Evolutionary conservation across 1,284 basidiomycete species (phyloP).

Genomic region (Leucoagaricus sp.): DNA sequence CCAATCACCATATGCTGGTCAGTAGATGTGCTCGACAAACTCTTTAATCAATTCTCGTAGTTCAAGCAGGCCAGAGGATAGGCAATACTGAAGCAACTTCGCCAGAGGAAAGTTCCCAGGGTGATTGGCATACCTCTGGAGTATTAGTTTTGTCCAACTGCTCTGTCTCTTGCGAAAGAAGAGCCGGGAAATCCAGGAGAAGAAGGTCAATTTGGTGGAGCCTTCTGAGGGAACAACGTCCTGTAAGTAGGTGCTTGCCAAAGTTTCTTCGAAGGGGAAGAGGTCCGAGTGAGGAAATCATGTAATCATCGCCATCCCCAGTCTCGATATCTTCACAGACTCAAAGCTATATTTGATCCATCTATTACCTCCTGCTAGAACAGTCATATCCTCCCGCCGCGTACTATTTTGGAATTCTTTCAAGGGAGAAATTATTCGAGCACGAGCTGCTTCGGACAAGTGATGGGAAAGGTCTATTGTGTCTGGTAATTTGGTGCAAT

Average conservation of each 20-base stretch:
- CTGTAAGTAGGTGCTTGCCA: slow-evolving; percentile 43
- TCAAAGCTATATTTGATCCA: no score
- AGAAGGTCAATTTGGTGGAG: slow-evolving; percentile 29
- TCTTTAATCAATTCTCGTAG: slow-evolving; percentile 56
- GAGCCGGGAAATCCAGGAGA: slow-evolving; percentile 70
- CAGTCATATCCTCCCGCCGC: slow-evolving; percentile 50
- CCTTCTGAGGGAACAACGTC: slow-evolving; percentile 33
- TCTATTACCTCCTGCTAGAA: slow-evolving; percentile 57
- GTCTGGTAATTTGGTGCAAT: slow-evolving; percentile 37
- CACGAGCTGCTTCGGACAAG: slow-evolving; percentile 47
- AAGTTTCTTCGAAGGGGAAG: slow-evolving; percentile 64
- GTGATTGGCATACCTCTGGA: slow-evolving; percentile 61
- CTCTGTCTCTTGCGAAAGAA: slow-evolving; percentile 46
- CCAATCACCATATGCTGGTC: slow-evolving; percentile 72
- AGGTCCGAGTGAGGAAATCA: slow-evolving; percentile 62
- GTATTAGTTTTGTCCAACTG: slow-evolving; percentile 50
- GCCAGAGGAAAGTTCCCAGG: slow-evolving; percentile 63
- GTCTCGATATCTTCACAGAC: not conserved
- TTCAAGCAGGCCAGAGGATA: slow-evolving; percentile 53
- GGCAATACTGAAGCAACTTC: slow-evolving; percentile 73
- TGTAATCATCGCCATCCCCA: slow-evolving; percentile 23
- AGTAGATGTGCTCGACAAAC: slow-evolving; percentile 63
- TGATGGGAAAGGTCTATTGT: slow-evolving; percentile 49
- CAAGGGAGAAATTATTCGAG: slow-evolving; percentile 57
- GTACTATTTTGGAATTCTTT: slow-evolving; percentile 65